Base-by-base conservation (phyloP, 768 basidiomycete species). In the Mrakia gelida region DNA sequence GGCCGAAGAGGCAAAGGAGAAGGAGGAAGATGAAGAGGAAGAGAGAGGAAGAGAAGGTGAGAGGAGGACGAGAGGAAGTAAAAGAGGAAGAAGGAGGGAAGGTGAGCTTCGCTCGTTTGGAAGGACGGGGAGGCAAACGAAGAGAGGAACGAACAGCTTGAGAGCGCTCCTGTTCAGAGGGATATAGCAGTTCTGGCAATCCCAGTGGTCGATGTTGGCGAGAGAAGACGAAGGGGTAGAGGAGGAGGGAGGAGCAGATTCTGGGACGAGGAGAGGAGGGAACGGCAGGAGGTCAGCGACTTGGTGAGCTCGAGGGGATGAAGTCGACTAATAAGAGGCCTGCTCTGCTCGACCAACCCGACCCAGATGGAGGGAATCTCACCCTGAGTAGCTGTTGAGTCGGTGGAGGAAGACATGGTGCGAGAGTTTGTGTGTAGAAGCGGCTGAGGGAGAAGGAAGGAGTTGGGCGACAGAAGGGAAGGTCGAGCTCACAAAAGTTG, bases 101-200 rank as follows among this genome's bases (percentile, higher is more conserved):
- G n/a, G n/a, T n/a, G n/a, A n/a, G n/a, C n/a, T n/a, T n/a, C n/a
- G n/a, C n/a, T n/a, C n/a, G n/a, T n/a, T n/a, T n/a, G n/a, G n/a
- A n/a, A n/a, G n/a, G n/a, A n/a, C n/a, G n/a, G n/a, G n/a, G n/a
- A n/a, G n/a, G n/a, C n/a, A n/a, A n/a, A n/a, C n/a, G n/a, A n/a
- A n/a, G n/a, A n/a, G n/a, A n/a, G n/a, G n/a, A n/a, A n/a, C n/a
- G 67, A 16, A 70, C 67, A 70, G 67, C 41, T 70, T 70, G 41
- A 70, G 67, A 41, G 67, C 67, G 8, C 11, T 70, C 34, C 67
- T 34, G 38, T 45, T 38, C 18, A 70, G 23, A 13, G 67, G 34
- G 7, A 41, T 70, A 41, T 41, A 70, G 23, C 67, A 70, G 34
- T 70, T 70, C 38, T 70, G 67, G 67, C 67, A 70, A 16, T 70